These are phyloP conservation scores for Delitschia confertaspora DNA, from an alignment of 495 filamentous ascomycete genomes.

Conservation along the genomic window DNA sequence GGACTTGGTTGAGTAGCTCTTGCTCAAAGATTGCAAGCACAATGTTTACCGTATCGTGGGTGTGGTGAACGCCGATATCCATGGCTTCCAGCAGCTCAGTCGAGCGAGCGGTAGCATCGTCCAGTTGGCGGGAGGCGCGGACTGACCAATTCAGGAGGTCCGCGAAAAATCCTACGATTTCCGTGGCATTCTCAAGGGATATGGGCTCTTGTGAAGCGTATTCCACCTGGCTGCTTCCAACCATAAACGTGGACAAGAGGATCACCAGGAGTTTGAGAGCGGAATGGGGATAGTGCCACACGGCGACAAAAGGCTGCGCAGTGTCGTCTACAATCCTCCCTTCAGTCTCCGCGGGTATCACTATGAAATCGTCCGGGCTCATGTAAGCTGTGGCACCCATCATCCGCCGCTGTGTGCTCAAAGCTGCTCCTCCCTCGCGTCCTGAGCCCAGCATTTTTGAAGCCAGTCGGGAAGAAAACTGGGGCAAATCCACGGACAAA, in stretches of 20 bases:
- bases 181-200: conserved; percentile 46
- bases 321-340: conserved; percentile 38
- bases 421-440: too few relatives aligned
- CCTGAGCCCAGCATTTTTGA: too few relatives aligned
- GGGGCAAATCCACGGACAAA: conserved; percentile 43
- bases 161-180: conserved; percentile 56
- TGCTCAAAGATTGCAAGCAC: conserved; percentile 78
- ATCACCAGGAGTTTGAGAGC: conserved; percentile 66
- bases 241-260: conserved; percentile 44
- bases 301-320: conserved; percentile 53
- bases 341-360: conserved; percentile 14
- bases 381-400: background rate
- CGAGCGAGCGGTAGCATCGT: conserved; percentile 4
- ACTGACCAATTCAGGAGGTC: conserved; percentile 42
- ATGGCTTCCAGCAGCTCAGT: conserved; percentile 29
- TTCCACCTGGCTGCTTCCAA: conserved; percentile 24
- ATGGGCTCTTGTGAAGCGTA: conserved; percentile 17
- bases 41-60: conserved; percentile 70
- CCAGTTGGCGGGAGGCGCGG: conserved; percentile 1
- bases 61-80: conserved; percentile 62
- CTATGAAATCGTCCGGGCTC: conserved; percentile 7
- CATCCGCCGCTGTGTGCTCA: conserved; percentile 1
- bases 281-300: conserved; percentile 68
- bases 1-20: conserved; percentile 54
- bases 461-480: conserved; percentile 36